Percentiles rank a stretch among this genome's conserved stretches.
phyloP scores from a whole-genome alignment of 768 basidiomycete genomes.

The Boletus sensibilis region DNA sequence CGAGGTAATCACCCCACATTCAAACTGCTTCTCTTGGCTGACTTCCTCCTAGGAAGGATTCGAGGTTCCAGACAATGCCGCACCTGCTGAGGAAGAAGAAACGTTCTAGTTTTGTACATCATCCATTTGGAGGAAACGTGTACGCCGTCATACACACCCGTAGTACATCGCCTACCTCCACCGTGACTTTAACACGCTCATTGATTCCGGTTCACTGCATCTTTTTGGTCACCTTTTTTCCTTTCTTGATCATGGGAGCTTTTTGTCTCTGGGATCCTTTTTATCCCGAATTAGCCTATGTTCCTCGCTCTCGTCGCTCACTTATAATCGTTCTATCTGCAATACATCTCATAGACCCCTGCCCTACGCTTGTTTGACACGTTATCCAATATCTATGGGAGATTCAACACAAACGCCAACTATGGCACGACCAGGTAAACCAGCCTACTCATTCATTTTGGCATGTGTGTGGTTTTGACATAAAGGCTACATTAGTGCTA shows the following conservation, averaged over 20 bases:
- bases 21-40: constrained; percentile 1
- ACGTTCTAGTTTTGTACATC: constrained; percentile 51
- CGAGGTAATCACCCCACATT: constrained; percentile 58
- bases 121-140: constrained; percentile 7
- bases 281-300: constrained; percentile 21
- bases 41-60: constrained; percentile 73
- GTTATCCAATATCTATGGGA: neutral
- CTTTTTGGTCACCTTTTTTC: constrained; percentile 4
- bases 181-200: constrained; percentile 16
- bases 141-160: constrained; percentile 8
- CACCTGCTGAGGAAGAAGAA: constrained; percentile 72
- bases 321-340: constrained; percentile 29
- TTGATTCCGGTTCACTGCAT: constrained; percentile 16
- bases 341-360: constrained; percentile 27
- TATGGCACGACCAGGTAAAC: neutral
- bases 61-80: constrained; percentile 74
- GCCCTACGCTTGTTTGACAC: neutral
- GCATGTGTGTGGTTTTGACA: constrained; percentile 13
- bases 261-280: neutral
- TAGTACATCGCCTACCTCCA: constrained; percentile 4
- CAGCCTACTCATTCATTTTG: constrained; percentile 1
- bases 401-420: too few relatives aligned
- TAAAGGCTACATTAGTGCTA: constrained; percentile 31
- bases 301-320: constrained; percentile 17
- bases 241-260: constrained; percentile 12